Base-by-base conservation (phyloP, 2,329 filamentous ascomycete genomes). In the Pestalotiopsis sp. region DNA sequence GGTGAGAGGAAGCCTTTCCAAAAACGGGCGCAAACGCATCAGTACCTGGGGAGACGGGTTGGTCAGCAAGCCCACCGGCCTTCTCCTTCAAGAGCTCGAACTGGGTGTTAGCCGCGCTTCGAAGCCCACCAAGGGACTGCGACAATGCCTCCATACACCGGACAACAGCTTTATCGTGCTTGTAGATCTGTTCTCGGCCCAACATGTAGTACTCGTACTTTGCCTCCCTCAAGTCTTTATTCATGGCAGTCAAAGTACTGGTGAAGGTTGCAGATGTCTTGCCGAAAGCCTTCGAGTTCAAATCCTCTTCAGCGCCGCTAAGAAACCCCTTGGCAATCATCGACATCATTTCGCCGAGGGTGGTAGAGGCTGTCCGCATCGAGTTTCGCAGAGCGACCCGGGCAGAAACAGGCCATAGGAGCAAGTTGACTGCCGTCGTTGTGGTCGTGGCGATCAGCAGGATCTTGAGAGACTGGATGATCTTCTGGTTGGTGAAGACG, bases 81-180 rank as follows among this genome's bases (percentile, higher is more conserved):
- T 81, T 83, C 76, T 96, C 92, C 69, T 90, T 90, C 40, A 97
- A 84, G 39, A 98, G 85, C 17, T 91, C 88, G 75, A 98, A 97
- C 75, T 99, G 95, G 24, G 94, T 94, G 68, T 92, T 88, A 30
- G 96, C 93, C 40, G 96, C 94, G 82, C 94, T 97, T 71, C 94
- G 88, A 74, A 99, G 82, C 7, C 95, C 96, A 77, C 95, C 94
- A 71, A 98, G 91, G 71, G 94, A 94, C 77, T 98, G 94, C 4
- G 93, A 91, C 35, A 98, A 85, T 60, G 89, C 90, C 77, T 97
- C 93, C 74, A 98, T 88, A 71, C 93, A 95, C 75, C 93, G 91
- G 58, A 95, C 92, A 3, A 98, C 86, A 26, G 88, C 89, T 71
- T 91, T 91, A 74, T 98, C 93, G 3, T 97, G 85, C 48, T 86